These are phyloP conservation scores for Glarea lozoyensis DNA, from an alignment of 495 filamentous ascomycete genomes.

Conservation along the genomic window DNA sequence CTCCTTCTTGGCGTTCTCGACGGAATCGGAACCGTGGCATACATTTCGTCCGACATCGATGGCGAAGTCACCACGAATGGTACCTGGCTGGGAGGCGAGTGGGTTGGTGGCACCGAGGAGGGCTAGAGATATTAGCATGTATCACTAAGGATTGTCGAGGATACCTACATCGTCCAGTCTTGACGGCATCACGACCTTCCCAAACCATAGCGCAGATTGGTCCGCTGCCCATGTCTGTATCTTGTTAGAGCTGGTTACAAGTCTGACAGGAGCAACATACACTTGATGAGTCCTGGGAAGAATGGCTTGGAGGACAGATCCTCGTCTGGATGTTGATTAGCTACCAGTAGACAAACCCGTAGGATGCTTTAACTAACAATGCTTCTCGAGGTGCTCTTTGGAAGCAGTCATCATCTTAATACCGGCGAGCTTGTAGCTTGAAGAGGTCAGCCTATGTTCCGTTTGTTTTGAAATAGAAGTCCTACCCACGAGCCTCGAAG, in stretches of 20 bases:
- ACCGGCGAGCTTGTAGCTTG: constrained; percentile 90
- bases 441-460: constrained; percentile 18
- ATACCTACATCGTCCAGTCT: constrained; percentile 89
- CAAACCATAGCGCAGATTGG: constrained; percentile 98
- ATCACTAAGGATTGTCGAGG: constrained; percentile 6
- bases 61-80: constrained; percentile 69
- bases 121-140: constrained; percentile 31
- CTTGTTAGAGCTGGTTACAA: constrained; percentile 21
- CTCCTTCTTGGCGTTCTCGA: constrained; percentile 99
- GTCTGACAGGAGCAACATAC: constrained; percentile 36
- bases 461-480: not conserved
- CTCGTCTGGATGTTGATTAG: constrained; percentile 43
- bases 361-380: constrained; percentile 59
- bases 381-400: constrained; percentile 92
- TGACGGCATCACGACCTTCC: constrained; percentile 95
- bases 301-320: constrained; percentile 92
- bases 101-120: constrained; percentile 99
- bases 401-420: constrained; percentile 86
- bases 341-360: constrained; percentile 27
- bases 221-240: constrained; percentile 90
- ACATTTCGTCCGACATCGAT: constrained; percentile 92
- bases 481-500: constrained; percentile 86
- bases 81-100: constrained; percentile 82
- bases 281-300: constrained; percentile 86
- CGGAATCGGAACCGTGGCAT: constrained; percentile 97